phyloP scores from a whole-genome alignment of 257 asterid species.

The Sherardia arvensis region DNA sequence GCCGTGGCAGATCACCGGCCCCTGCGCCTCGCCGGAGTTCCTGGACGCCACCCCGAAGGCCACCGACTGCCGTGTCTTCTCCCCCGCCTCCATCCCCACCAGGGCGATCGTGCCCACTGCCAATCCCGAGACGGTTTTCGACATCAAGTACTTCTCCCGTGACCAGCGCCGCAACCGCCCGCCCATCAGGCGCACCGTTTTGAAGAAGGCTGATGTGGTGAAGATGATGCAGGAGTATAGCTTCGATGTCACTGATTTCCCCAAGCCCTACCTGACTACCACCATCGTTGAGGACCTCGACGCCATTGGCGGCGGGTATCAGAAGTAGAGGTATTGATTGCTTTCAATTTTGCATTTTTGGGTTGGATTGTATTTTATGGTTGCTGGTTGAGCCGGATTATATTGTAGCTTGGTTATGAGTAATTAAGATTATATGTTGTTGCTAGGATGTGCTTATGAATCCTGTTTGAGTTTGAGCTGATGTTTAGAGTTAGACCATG shows the following conservation, averaged over 20 bases:
- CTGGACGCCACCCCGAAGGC: slow-evolving; percentile 51
- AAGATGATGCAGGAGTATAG: slow-evolving; percentile 64
- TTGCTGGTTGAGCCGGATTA: background rate
- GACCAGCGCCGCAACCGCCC: slow-evolving; percentile 93
- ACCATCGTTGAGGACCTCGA: slow-evolving; percentile 50
- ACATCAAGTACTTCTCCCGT: slow-evolving; percentile 80
- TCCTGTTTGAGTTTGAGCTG: background rate
- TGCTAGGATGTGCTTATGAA: background rate
- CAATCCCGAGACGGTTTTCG: slow-evolving; percentile 77
- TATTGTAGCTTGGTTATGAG: background rate
- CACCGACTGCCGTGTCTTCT: slow-evolving; percentile 65
- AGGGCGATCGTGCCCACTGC: slow-evolving; percentile 70
- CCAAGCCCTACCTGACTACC: slow-evolving; percentile 59
- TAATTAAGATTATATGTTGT: background rate
- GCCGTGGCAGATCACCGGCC: slow-evolving; percentile 88
- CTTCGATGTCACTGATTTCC: slow-evolving; percentile 57
- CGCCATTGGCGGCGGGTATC: slow-evolving; percentile 74
- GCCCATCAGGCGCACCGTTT: slow-evolving; percentile 58
- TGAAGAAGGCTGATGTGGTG: slow-evolving; percentile 73
- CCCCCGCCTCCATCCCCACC: slow-evolving; percentile 62
- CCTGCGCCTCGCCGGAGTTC: slow-evolving; percentile 55
- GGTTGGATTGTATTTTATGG: background rate
- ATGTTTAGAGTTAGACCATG: background rate
- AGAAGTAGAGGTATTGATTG: slow-evolving; percentile 37
- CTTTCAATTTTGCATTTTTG: background rate